Evolutionary conservation across 1,284 basidiomycete species (phyloP), one percentile per base, ranked within the genome.

Genomic region (Malassezia obtusa): DNA sequence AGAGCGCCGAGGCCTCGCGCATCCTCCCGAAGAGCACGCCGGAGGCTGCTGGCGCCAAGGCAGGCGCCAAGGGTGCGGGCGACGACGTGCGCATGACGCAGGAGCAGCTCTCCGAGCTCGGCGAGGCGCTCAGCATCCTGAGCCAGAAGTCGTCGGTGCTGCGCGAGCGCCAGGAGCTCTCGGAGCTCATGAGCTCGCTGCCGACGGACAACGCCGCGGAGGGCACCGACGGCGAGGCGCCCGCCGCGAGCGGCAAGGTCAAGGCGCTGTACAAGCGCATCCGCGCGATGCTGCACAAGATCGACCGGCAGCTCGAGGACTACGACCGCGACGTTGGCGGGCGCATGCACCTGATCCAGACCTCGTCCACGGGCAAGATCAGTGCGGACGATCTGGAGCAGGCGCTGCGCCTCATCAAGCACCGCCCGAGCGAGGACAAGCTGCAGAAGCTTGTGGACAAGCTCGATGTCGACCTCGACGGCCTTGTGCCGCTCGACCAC

Each of bases 111-210:
- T 85, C 84, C 67, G 92, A 99, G 76, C 82, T 98, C 39, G 85
- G 86, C 41, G 90, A 94, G 68, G 89, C 92, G 1, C 78, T 98
- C 47, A 85, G 86, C 7, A 82, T 98, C 64, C 79, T 96, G 46
- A 91, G 88, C 17, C 86, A 92, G 57, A 92, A 89, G 75, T 95
- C 89, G n/a, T 89, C 86, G 58, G 92, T 98, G 39, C 80, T 95
- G 59, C 91, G 95, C 77, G 92, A 99, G 77, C 84, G 92, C 46
- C 84, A 86, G 65, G 92, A 98, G 76, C 80, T 98, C 15, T 82
- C 85, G 40, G 80, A 81, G 17, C 78, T 99, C 28, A 89, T 96
- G 82, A 84, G 89, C 68, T 55, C 62, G 12, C 41, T 51, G 25
- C 54, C 49, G 19, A 12, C 15, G 14, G 38, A 40, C 38, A 21